Percentiles rank a stretch among this genome's conserved stretches.
Evolutionary conservation across 352 stramenopile species (phyloP).

Genomic region (Phytophthora aleatoria): DNA sequence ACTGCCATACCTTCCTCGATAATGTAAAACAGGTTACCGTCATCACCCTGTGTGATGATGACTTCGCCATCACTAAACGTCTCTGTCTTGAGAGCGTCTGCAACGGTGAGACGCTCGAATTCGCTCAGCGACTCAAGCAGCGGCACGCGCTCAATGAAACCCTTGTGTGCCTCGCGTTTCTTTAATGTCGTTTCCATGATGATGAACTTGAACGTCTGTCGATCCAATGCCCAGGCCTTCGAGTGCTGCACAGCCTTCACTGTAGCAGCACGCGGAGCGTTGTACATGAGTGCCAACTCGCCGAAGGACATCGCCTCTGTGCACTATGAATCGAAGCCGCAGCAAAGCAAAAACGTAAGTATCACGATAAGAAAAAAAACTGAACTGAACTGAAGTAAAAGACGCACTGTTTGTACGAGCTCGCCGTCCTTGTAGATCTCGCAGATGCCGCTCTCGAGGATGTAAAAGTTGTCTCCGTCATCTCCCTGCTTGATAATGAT

Average conservation of each 20-base stretch:
- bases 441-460: constrained; percentile 93
- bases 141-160: constrained; percentile 89
- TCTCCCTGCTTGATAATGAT: constrained; percentile 92
- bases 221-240: constrained; percentile 93
- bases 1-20: constrained; percentile 84
- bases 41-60: constrained; percentile 90
- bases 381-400: too few relatives aligned
- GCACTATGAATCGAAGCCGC: constrained; percentile 46
- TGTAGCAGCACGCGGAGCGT: constrained; percentile 94
- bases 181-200: constrained; percentile 92
- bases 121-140: constrained; percentile 92
- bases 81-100: constrained; percentile 81
- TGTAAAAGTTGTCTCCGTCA: constrained; percentile 95
- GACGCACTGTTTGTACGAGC: constrained; percentile 80
- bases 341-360: background rate
- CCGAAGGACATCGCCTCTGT: constrained; percentile 94
- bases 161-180: constrained; percentile 87
- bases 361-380: constrained; percentile 2
- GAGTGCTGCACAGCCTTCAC: constrained; percentile 91
- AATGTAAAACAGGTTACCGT: constrained; percentile 92
- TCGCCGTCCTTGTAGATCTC: constrained; percentile 89
- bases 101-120: constrained; percentile 90
- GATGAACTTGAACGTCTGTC: constrained; percentile 92
- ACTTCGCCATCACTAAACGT: constrained; percentile 89
- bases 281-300: constrained; percentile 98